A percentile compares a stretch with the other conserved stretches of the same genome.
Evolutionary conservation across 345 rosid species (phyloP).

Genomic region (Eucalyptus caleyi): DNA sequence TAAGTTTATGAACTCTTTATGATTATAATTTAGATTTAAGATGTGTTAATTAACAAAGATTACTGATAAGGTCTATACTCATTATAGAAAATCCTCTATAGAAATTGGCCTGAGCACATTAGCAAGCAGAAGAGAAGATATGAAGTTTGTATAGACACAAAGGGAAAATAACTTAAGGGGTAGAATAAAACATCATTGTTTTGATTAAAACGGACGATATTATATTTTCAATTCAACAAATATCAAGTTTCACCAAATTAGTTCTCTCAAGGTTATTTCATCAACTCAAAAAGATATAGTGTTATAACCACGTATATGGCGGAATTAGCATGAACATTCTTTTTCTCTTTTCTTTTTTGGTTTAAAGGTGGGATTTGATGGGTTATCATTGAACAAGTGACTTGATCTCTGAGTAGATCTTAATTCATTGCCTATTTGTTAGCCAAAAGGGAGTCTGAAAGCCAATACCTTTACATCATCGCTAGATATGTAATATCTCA

Average conservation of each 20-base stretch:
- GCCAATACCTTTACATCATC: background rate
- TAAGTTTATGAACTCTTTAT: background rate
- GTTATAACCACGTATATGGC: accelerated
- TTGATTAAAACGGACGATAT: background rate
- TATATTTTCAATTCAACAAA: background rate
- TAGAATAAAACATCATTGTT: background rate
- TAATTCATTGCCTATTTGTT: background rate
- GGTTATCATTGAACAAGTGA: background rate
- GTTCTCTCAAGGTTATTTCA: background rate
- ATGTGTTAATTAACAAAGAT: background rate
- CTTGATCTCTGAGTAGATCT: background rate
- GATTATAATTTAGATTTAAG: background rate
- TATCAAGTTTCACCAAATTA: background rate
- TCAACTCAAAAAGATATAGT: background rate
- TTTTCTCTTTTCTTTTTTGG: background rate
- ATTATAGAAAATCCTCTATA: background rate
- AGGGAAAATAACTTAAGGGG: background rate
- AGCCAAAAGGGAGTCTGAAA: background rate
- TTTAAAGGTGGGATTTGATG: background rate
- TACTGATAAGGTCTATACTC: background rate
- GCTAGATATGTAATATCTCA: background rate
- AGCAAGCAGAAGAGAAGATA: background rate
- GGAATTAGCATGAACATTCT: background rate
- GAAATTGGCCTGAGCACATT: background rate
- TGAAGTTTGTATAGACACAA: background rate